These are phyloP conservation scores for Monosporascus ibericus DNA, from an alignment of 2,329 filamentous ascomycete genomes.

Conservation along the genomic window DNA sequence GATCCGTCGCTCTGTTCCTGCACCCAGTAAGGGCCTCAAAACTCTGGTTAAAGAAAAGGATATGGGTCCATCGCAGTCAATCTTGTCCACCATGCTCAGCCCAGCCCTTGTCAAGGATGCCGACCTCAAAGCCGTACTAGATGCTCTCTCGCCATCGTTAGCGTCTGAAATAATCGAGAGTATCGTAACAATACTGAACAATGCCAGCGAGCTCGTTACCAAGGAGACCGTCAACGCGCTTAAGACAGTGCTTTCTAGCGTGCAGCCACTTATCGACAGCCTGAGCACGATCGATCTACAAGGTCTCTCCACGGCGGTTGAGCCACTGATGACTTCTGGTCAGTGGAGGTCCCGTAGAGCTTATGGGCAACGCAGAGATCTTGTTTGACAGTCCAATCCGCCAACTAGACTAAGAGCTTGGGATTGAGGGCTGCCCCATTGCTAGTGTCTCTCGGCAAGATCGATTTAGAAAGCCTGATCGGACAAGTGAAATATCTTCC, in stretches of 20 bases:
- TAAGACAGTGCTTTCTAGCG: conserved; percentile 18
- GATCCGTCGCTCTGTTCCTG: too few species aligned
- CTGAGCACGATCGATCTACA: conserved; percentile 30
- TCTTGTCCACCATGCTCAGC: too few species aligned
- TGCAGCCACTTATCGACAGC: conserved; percentile 7
- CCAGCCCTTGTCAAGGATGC: conserved; percentile 15
- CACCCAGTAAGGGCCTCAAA: too few species aligned
- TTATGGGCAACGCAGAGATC: conserved; percentile 23
- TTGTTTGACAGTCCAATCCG: conserved; percentile 19
- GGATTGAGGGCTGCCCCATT: conserved; percentile 21
- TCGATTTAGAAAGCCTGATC: conserved; percentile 25
- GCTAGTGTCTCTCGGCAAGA: conserved; percentile 19
- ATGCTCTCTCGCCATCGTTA: conserved; percentile 24
- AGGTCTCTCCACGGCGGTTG: conserved; percentile 25
- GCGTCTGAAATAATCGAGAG: conserved; percentile 25
- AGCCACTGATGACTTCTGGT: conserved; percentile 28
- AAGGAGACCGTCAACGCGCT: conserved; percentile 7
- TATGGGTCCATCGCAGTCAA: too few species aligned
- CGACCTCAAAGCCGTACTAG: conserved; percentile 28
- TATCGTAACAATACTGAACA: conserved; percentile 21
- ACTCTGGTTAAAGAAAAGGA: too few species aligned
- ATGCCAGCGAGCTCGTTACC: conserved; percentile 16
- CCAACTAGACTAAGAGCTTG: conserved; percentile 20
- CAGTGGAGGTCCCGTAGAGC: conserved; percentile 21
- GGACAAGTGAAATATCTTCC: conserved; percentile 27